These are phyloP conservation scores for Phaeotremella fagi DNA, from an alignment of 768 basidiomycete genomes.

Conservation along the genomic window DNA sequence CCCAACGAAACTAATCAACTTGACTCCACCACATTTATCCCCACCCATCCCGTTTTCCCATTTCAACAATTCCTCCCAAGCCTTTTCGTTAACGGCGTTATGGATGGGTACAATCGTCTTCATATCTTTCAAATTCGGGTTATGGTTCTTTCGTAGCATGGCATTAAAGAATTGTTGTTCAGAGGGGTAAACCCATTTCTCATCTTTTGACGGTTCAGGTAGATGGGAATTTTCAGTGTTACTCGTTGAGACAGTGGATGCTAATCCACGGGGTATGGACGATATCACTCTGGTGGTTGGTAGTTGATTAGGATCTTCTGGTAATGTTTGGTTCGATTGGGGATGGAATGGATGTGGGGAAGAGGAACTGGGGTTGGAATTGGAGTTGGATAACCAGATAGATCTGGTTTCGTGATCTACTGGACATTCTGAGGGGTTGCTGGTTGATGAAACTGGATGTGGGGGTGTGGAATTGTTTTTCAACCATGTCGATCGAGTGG, in stretches of 20 bases:
- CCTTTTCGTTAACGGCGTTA: conserved; percentile 95
- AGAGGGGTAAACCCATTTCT: conserved; percentile 96
- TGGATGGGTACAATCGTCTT: conserved; percentile 93
- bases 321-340: not conserved
- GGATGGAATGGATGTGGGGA: not conserved
- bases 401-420: conserved; percentile 9
- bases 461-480: conserved; percentile 16
- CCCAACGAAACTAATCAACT: conserved; percentile 65
- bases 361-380: conserved; percentile 13
- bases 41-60: conserved; percentile 82
- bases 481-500: conserved; percentile 54
- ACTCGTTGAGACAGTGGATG: conserved; percentile 3
- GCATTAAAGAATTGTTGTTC: conserved; percentile 98
- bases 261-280: conserved; percentile 67
- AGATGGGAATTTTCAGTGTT: conserved; percentile 10
- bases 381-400: conserved; percentile 6
- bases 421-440: conserved; percentile 1
- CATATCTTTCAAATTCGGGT: conserved; percentile 82
- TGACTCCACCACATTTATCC: conserved; percentile 57
- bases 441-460: conserved; percentile 6
- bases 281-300: conserved; percentile 74
- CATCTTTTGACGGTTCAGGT: conserved; percentile 29
- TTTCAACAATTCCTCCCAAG: conserved; percentile 73
- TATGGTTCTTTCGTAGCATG: conserved; percentile 89
- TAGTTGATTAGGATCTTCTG: conserved; percentile 40